These are phyloP conservation scores for Cryphonectria parasitica DNA, from an alignment of 2,329 filamentous ascomycete species.

Conservation along the genomic window DNA sequence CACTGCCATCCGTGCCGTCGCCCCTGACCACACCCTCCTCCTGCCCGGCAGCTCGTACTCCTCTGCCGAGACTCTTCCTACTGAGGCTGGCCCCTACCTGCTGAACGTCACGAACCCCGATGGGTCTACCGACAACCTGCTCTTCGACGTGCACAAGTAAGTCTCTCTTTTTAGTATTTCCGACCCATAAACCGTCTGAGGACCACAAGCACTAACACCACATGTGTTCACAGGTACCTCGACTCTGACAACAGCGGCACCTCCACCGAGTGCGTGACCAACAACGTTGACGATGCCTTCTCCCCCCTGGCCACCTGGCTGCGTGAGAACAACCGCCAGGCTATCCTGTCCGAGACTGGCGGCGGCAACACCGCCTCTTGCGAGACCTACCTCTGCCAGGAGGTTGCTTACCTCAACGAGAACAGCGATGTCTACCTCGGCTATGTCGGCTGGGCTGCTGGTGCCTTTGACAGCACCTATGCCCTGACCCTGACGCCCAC, in stretches of 20 bases:
- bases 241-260: constrained; percentile 61
- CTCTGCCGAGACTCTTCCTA: constrained; percentile 53
- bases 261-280: constrained; percentile 53
- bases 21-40: constrained; percentile 62
- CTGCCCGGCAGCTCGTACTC: constrained; percentile 65
- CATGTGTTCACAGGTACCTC: constrained; percentile 44
- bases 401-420: constrained; percentile 39
- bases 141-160: constrained; percentile 64
- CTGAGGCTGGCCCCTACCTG: constrained; percentile 55
- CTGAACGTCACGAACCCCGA: constrained; percentile 60
- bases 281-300: constrained; percentile 44
- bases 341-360: constrained; percentile 43
- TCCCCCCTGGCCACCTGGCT: constrained; percentile 41
- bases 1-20: constrained; percentile 67
- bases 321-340: constrained; percentile 39
- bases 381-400: constrained; percentile 37
- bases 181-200: background rate
- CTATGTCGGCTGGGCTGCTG: constrained; percentile 37
- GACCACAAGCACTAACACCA: no score
- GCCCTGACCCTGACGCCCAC: constrained; percentile 37
- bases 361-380: constrained; percentile 42
- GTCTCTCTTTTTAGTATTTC: constrained; percentile 36
- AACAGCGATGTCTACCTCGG: constrained; percentile 40
- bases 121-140: constrained; percentile 56
- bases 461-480: constrained; percentile 35